Conservation (phyloP, 139 green algal genomes). For the Coelastrella sp. region DNA sequence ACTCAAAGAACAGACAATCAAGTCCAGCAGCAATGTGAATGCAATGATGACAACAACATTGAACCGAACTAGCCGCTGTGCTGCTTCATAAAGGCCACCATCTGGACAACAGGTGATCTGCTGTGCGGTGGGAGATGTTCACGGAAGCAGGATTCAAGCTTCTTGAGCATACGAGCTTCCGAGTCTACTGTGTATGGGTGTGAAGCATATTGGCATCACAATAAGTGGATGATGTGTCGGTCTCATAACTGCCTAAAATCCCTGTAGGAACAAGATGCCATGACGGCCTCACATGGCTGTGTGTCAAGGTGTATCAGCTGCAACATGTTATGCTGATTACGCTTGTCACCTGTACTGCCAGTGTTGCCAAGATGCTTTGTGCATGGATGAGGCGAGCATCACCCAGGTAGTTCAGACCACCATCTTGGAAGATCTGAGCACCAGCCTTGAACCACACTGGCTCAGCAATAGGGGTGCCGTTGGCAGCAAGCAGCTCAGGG, state of each 20-base stretch:
- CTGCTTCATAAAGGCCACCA: too few species aligned
- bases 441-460: conserved; percentile 93
- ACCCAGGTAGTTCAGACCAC: conserved; percentile 84
- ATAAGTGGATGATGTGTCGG: too few species aligned
- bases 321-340: not conserved
- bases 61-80: too few species aligned
- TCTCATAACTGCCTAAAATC: too few species aligned
- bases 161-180: too few species aligned
- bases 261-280: not conserved
- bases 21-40: too few species aligned
- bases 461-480: conserved; percentile 67
- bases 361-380: conserved; percentile 90
- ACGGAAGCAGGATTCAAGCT: too few species aligned
- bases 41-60: too few species aligned
- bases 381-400: conserved; percentile 85
- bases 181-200: too few species aligned
- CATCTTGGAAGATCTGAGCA: conserved; percentile 78
- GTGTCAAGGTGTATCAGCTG: not conserved
- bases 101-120: too few species aligned
- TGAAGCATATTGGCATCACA: too few species aligned
- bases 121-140: too few species aligned
- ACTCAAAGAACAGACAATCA: not conserved
- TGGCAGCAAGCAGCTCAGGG: conserved; percentile 63
- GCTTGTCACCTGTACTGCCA: conserved; percentile 85
- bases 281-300: not conserved